A percentile compares a stretch with the other conserved stretches of the same genome.
Evolutionary conservation across 805 yeast species (phyloP).

Genomic region (Kregervanrija fluxuum): DNA sequence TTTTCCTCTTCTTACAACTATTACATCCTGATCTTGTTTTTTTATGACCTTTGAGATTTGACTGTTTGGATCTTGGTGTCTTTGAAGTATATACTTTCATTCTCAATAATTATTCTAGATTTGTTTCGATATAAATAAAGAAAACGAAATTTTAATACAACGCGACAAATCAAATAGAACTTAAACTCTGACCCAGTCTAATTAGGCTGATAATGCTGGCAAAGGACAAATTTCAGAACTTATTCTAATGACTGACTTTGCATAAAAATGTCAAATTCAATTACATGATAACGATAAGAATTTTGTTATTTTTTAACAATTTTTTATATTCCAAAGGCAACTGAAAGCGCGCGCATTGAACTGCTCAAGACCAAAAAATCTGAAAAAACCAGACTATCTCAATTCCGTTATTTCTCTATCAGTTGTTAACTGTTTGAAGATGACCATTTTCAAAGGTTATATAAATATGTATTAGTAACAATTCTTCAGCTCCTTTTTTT

Average conservation of each 20-base stretch:
- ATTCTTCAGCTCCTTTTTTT: neutral
- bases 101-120: too few species aligned
- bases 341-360: constrained; percentile 5
- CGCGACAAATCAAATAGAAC: neutral
- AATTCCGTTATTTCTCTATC: neutral
- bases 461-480: neutral
- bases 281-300: neutral
- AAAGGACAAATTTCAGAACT: neutral
- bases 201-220: neutral
- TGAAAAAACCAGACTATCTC: neutral
- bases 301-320: too few species aligned
- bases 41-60: constrained; percentile 2
- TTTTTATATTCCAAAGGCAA: neutral
- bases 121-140: neutral
- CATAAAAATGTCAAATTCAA: neutral
- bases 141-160: neutral
- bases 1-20: constrained; percentile 36
- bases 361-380: neutral
- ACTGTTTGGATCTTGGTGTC: neutral
- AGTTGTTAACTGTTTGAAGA: neutral
- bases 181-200: neutral
- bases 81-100: too few species aligned
- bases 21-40: constrained; percentile 31
- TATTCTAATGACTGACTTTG: neutral
- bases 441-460: too few species aligned